These are phyloP conservation scores for Carex littledalei DNA, from an alignment of 176 grass and related monocot species.

Conservation along the genomic window DNA sequence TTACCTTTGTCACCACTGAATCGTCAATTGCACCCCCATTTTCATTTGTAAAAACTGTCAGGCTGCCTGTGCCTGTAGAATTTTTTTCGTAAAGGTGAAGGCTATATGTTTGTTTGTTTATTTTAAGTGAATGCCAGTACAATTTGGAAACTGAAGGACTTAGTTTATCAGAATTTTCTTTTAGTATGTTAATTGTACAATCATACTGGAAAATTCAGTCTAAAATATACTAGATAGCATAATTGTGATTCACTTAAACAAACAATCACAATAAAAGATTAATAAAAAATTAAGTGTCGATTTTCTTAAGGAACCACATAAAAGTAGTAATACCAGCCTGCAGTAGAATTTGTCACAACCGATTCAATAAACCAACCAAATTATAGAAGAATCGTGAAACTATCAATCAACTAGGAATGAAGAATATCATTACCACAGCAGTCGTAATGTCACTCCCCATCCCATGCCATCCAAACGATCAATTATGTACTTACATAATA, in stretches of 20 bases:
- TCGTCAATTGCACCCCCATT: constrained; percentile 83
- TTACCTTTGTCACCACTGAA: constrained; percentile 70
- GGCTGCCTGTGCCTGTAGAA: constrained; percentile 42
- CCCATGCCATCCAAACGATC: constrained; percentile 5
- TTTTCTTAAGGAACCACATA: background rate
- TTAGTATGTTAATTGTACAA: background rate
- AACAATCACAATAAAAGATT: background rate
- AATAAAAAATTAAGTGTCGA: background rate
- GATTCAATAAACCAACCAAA: background rate
- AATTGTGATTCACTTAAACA: background rate
- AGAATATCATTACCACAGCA: background rate
- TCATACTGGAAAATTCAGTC: background rate
- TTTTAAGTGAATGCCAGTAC: background rate
- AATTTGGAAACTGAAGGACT: background rate
- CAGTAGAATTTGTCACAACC: background rate
- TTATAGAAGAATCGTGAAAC: background rate
- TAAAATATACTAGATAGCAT: background rate
- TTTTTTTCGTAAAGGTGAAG: background rate
- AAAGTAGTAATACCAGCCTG: background rate
- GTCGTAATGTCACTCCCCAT: background rate
- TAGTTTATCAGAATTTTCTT: background rate
- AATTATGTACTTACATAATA: background rate
- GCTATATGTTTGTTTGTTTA: background rate
- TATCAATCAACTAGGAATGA: background rate
- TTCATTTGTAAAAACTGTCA: constrained; percentile 90